phyloP scores from a whole-genome alignment of 352 stramenopile genomes.

The Pythium apleroticum region DNA sequence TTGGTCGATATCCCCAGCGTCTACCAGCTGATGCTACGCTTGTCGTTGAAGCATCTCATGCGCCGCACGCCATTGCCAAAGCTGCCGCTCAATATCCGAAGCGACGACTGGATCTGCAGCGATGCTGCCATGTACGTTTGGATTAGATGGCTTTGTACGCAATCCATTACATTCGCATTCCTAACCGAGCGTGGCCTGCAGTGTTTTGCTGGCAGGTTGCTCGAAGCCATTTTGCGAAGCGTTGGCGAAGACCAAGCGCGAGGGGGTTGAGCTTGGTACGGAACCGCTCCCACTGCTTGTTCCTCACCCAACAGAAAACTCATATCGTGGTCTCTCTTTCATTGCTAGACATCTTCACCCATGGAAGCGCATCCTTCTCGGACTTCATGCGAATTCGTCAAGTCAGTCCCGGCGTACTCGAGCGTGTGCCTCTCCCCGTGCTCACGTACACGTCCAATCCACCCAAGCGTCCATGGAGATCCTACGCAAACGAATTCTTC shows the following conservation, averaged over 20 bases:
- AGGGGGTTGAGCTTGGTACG: constrained; percentile 47
- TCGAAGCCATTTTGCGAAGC: constrained; percentile 48
- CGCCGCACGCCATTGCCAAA: constrained; percentile 41
- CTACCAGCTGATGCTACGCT: constrained; percentile 51
- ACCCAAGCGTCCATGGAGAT: constrained; percentile 43
- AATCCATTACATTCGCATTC: too few species aligned
- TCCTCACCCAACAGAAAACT: background rate
- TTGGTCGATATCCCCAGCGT: background rate
- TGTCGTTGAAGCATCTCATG: constrained; percentile 51
- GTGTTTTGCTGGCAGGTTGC: constrained; percentile 63
- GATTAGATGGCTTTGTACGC: too few species aligned
- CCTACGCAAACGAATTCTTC: constrained; percentile 52
- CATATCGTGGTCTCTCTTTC: background rate
- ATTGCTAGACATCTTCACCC: constrained; percentile 55
- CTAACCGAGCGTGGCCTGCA: too few species aligned
- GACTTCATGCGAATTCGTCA: constrained; percentile 66
- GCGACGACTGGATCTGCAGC: constrained; percentile 72
- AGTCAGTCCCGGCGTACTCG: constrained; percentile 40
- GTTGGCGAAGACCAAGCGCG: constrained; percentile 43
- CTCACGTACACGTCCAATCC: constrained; percentile 62
- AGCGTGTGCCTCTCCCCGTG: constrained; percentile 56
- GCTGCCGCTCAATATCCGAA: constrained; percentile 50
- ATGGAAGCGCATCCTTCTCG: constrained; percentile 71
- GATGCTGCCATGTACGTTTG: constrained; percentile 64
- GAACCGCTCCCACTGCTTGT: background rate